Evolutionary conservation across 2,329 filamentous ascomycete genomes (phyloP).

Genomic region (Fusarium cyanostomum): DNA sequence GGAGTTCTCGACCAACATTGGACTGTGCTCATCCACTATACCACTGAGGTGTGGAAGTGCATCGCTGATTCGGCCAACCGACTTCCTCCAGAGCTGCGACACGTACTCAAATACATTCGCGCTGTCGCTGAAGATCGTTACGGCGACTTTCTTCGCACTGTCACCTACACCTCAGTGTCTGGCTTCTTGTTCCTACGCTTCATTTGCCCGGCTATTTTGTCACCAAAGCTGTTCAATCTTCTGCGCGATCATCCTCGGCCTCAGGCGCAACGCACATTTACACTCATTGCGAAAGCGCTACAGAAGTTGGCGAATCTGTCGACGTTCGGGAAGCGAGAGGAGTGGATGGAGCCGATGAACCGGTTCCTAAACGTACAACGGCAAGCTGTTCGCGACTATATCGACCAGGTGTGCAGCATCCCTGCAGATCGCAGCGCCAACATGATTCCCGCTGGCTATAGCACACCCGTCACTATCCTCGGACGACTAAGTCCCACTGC

Average conservation of each 20-base stretch:
- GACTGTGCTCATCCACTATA: conserved; percentile 78
- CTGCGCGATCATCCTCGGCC: conserved; percentile 83
- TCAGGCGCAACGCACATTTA: conserved; percentile 86
- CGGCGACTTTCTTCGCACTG: conserved; percentile 88
- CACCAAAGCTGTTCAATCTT: conserved; percentile 91
- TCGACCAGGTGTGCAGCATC: conserved; percentile 87
- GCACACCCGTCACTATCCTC: conserved; percentile 90
- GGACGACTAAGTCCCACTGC: conserved; percentile 81
- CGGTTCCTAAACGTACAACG: conserved; percentile 80
- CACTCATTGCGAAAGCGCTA: conserved; percentile 89
- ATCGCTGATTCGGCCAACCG: conserved; percentile 79
- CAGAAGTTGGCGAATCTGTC: conserved; percentile 92
- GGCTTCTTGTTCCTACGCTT: conserved; percentile 95
- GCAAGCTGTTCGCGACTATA: conserved; percentile 83
- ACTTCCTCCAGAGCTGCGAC: conserved; percentile 82
- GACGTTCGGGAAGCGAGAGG: conserved; percentile 91
- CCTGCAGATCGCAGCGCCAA: conserved; percentile 73
- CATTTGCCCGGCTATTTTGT: conserved; percentile 95
- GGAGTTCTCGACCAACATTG: conserved; percentile 87
- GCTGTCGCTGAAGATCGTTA: conserved; percentile 95
- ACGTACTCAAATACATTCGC: conserved; percentile 89
- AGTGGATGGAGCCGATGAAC: conserved; percentile 99
- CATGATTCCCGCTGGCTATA: conserved; percentile 83
- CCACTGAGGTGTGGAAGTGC: conserved; percentile 84
- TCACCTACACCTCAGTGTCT: conserved; percentile 92